Evolutionary conservation across 1,284 basidiomycete species (phyloP).

Genomic region (Cystobasidium pallidum): DNA sequence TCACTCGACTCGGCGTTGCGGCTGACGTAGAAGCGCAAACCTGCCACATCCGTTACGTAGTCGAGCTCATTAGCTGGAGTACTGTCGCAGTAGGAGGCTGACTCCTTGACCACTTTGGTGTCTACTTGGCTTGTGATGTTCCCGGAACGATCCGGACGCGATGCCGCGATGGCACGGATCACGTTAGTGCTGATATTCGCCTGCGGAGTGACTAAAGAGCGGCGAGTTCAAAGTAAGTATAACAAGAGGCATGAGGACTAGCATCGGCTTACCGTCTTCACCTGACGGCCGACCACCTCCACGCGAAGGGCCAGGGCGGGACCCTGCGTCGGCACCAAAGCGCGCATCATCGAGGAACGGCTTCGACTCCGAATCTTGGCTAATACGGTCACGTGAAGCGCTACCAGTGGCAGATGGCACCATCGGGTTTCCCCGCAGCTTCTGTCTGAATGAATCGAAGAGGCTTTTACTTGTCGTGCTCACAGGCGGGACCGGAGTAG

Average conservation of each 20-base stretch:
- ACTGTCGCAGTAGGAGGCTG: conserved; percentile 57
- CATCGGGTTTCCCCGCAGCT: conserved; percentile 25
- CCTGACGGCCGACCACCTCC: neutral
- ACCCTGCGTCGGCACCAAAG: neutral
- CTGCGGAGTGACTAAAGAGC: conserved; percentile 52
- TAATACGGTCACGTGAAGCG: neutral
- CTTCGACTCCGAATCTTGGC: neutral
- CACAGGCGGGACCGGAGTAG: neutral
- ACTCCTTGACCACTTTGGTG: conserved; percentile 57
- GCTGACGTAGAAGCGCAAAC: conserved; percentile 57
- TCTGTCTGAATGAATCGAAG: conserved; percentile 41
- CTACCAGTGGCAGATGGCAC: neutral
- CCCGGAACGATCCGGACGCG: conserved; percentile 56
- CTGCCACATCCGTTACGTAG: conserved; percentile 56
- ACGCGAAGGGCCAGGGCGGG: neutral
- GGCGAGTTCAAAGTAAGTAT: neutral
- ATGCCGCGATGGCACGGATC: conserved; percentile 55
- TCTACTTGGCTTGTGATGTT: conserved; percentile 55
- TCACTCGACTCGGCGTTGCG: conserved; percentile 49
- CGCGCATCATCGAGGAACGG: neutral
- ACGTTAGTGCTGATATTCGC: conserved; percentile 56
- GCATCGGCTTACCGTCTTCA: neutral
- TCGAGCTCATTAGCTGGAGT: conserved; percentile 55
- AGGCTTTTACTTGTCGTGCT: conserved; percentile 4
- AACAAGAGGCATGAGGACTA: neutral